These are phyloP conservation scores for Penicillium lividum DNA, from an alignment of 495 filamentous ascomycete genomes.

Conservation along the genomic window DNA sequence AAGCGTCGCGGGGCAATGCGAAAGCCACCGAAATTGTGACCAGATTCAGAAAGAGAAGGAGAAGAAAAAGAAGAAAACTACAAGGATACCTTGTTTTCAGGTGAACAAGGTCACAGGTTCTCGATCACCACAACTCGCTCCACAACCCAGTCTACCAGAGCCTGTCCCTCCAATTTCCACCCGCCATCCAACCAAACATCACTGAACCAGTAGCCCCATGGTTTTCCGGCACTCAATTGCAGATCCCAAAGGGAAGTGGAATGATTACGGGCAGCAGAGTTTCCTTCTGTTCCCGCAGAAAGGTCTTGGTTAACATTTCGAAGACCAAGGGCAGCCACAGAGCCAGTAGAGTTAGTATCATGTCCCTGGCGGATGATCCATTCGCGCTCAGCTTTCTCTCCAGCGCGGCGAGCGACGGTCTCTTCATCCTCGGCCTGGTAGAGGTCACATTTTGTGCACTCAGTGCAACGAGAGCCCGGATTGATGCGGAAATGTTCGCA, in stretches of 20 bases:
- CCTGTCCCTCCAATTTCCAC: conserved; percentile 49
- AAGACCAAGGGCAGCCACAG: conserved; percentile 19
- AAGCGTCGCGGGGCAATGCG: neutral
- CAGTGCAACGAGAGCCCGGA: conserved; percentile 67
- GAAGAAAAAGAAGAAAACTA: neutral
- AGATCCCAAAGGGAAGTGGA: conserved; percentile 22
- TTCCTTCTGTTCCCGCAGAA: conserved; percentile 22
- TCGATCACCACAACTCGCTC: conserved; percentile 43
- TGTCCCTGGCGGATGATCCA: conserved; percentile 72
- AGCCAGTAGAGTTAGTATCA: conserved; percentile 14
- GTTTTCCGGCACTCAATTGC: conserved; percentile 19
- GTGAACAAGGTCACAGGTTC: conserved; percentile 25
- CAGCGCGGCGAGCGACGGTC: conserved; percentile 69
- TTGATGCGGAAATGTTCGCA: conserved; percentile 87
- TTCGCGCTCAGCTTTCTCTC: conserved; percentile 74
- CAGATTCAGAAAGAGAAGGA: neutral
- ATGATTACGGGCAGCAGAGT: conserved; percentile 5
- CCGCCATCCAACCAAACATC: conserved; percentile 41
- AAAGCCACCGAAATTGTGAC: neutral
- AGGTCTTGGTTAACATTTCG: conserved; percentile 41
- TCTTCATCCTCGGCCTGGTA: conserved; percentile 89
- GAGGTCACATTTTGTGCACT: conserved; percentile 87
- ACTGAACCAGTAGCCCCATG: conserved; percentile 39
- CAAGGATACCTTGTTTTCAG: neutral
- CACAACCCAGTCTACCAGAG: conserved; percentile 48